Base-by-base conservation (phyloP, 2,329 filamentous ascomycete genomes). In the Sporothrix protearum region DNA sequence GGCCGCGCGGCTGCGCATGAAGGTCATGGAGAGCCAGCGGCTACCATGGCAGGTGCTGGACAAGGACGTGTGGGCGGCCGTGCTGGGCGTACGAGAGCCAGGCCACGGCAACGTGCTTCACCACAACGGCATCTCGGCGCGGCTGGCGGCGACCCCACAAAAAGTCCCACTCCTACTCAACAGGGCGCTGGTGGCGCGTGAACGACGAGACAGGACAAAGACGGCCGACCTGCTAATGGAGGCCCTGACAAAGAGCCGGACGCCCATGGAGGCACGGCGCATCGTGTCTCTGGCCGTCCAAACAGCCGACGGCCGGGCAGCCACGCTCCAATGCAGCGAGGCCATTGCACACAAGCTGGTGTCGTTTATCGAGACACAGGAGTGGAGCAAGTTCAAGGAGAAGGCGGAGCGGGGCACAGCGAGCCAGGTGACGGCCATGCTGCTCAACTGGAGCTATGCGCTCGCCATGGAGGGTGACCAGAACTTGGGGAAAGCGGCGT, bases 61-160 rank as follows among this genome's bases (percentile, higher is more conserved):
- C 63, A 76, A 81, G 63, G 85, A 86, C 74, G 73, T 86, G 28
- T 76, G 85, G 10, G 78, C 77, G 19, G 80, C 82, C 16, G 76
- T 86, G 9, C 51, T 73, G 30, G 74, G 71, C 7, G 28, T 14
- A 42, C n/a, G 8, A 1, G 42, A 6, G n/a, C 47, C 63, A 3
- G 42, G 25, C 42, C 14, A 49, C 42, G 42, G 45, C 10, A 30
- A 42, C 53, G 53, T 78, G 14, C 64, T 79, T 10, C 22, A 74
- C 25, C 14, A 28, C 6, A 79, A 81, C 69, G 78, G 78, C 16
- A 76, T 81, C 71, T 77, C 78, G 7, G 12, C 22, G 10, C 42
- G 67, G 9, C 72, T 75, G 19, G 59, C 59, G n/a, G 36, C 36
- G 36, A 73, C 74, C 12, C 5, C 74, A 6, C 70, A 72, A 12